A percentile compares a stretch with the other conserved stretches of the same genome.
Conservation (phyloP, 106 monocot species). For the Dendrobium chrysotoxum region DNA sequence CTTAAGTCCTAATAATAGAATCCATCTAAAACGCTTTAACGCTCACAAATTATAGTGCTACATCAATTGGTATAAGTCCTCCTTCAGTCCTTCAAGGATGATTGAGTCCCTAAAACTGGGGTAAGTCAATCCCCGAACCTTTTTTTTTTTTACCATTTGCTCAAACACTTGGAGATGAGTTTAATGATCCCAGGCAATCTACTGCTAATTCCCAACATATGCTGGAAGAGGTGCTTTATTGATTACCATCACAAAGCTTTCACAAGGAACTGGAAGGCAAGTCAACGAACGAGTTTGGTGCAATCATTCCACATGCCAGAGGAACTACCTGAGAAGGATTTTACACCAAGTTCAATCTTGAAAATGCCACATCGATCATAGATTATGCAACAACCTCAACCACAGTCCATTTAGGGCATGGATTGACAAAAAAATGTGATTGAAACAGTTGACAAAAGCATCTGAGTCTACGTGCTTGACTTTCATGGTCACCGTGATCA, state of each 20-base stretch:
- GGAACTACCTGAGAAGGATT: background rate
- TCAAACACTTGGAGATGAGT: background rate
- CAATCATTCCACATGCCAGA: background rate
- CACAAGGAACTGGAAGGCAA: background rate
- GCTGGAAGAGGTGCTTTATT: background rate
- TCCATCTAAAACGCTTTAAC: background rate
- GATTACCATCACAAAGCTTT: background rate
- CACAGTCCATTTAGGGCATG: background rate
- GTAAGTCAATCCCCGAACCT: background rate
- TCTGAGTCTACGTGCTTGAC: too few relatives aligned
- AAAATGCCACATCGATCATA: background rate
- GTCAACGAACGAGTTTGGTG: background rate
- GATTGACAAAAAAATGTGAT: too few relatives aligned
- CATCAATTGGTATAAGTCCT: background rate
- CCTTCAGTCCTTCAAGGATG: background rate
- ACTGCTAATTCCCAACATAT: background rate
- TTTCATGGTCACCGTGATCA: too few relatives aligned
- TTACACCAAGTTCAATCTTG: background rate
- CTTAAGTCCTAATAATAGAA: background rate
- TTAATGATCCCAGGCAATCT: background rate
- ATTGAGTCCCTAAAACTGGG: background rate
- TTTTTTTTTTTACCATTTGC: background rate
- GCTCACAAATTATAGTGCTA: background rate
- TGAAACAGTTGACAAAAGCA: too few relatives aligned
- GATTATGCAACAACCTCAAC: background rate